Percentiles rank a stretch among this genome's conserved stretches.
Conservation (phyloP, 1,284 basidiomycete species). For the Trichosporon inkin region DNA sequence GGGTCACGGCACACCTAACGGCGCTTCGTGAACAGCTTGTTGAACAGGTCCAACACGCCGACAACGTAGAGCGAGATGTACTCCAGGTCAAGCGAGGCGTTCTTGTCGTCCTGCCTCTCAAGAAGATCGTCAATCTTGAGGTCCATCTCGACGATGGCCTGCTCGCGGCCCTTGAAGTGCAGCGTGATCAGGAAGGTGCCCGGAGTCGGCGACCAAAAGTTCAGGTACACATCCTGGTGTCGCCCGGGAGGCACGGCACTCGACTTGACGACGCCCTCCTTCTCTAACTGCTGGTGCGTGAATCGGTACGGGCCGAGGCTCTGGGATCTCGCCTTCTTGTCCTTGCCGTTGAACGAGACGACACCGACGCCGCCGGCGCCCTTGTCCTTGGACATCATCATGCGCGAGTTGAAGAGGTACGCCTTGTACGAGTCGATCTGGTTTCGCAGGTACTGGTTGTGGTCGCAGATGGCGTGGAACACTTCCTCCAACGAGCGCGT, state of each 20-base stretch:
- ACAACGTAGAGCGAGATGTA: constrained; percentile 97
- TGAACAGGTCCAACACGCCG: constrained; percentile 83
- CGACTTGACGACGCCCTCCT: constrained; percentile 98
- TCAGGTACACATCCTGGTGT: constrained; percentile 79
- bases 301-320: constrained; percentile 93
- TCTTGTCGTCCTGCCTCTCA: constrained; percentile 99
- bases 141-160: constrained; percentile 99
- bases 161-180: constrained; percentile 98
- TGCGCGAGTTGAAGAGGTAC: constrained; percentile 93
- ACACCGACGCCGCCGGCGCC: constrained; percentile 81
- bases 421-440: constrained; percentile 99
- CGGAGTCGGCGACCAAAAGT: constrained; percentile 92
- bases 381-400: constrained; percentile 82
- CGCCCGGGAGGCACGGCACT: constrained; percentile 74
- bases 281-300: constrained; percentile 96
- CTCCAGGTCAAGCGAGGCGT: constrained; percentile 89
- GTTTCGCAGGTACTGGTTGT: constrained; percentile 92
- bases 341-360: constrained; percentile 91
- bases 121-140: constrained; percentile 97
- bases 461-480: constrained; percentile 98
- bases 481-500: constrained; percentile 89
- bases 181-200: constrained; percentile 98
- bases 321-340: constrained; percentile 85
- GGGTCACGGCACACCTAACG: background rate
- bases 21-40: constrained; percentile 61